Evolutionary conservation across 2,329 filamentous ascomycete species (phyloP), one percentile per base, ranked within the genome.

Genomic region (Penicillium hesseltinei): DNA sequence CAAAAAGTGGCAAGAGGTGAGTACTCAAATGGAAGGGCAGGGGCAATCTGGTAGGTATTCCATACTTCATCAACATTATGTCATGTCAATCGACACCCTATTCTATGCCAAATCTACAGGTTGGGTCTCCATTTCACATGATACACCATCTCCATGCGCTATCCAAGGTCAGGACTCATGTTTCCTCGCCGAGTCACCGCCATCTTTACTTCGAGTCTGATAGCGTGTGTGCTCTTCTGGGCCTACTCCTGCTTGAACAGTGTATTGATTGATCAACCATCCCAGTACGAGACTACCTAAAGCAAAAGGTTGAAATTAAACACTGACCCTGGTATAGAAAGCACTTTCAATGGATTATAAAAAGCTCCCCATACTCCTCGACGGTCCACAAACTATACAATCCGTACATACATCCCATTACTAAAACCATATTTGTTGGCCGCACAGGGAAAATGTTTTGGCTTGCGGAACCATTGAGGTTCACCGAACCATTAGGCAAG

Each of bases 401-500:
- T 9, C 21, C 36, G 2, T 49, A 49, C 13, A 19, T 11, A 42
- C 52, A 54, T 8, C 36, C 44, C 4, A 50, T 54, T 21, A 43
- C 36, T 3, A 35, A 15, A 19, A 23, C 45, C 11, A 35, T 36
- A 27, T 54, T 54, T 21, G 15, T 40, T 9, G 52, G 38, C 21
- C 44, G 11, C 27, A 54, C 52, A 15, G 52, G 52, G 21, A 54
- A 54, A 11, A 2, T 5, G 1, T 54, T 54, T 8, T 54, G 52
- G 44, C 15, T 48, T 21, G 17, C 36, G 3, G 38, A 50, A 15
- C 45, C 44, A 8, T 36, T 50, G 13, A 44, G 58, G 21, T 54
- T 63, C 46, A 48, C 39, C 23, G 23, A 57, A 45, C 35, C 56
- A 2, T 33, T 65, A 33, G 54, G 61, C 3, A 56, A 57, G 29